Evolutionary conservation across 176 grass and related monocot genomes (phyloP).

Genomic region (Cenchrus americanus): DNA sequence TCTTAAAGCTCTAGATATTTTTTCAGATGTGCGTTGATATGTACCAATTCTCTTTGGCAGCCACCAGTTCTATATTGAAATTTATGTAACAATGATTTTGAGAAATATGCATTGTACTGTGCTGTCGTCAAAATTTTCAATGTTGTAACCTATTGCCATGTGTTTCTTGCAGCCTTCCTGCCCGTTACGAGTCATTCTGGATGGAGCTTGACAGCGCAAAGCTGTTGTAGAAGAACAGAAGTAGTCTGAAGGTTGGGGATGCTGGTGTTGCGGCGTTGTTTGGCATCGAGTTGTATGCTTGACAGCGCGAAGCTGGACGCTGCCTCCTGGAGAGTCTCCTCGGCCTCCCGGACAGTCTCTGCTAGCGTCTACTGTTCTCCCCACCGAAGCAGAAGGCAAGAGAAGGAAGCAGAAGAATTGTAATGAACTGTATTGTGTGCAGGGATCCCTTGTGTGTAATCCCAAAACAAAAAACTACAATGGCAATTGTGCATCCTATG

Average conservation of each 20-base stretch:
- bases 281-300: constrained; percentile 85
- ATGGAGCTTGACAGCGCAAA: constrained; percentile 76
- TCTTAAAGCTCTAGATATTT: neutral
- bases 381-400: too few species aligned
- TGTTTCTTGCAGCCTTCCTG: constrained; percentile 67
- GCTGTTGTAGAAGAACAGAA: constrained; percentile 61
- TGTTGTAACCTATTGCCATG: neutral
- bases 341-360: too few species aligned
- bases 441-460: too few species aligned
- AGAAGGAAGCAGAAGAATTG: too few species aligned
- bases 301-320: neutral
- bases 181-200: constrained; percentile 71
- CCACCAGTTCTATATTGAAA: neutral
- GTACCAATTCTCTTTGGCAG: neutral
- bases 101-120: neutral
- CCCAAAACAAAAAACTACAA: too few species aligned
- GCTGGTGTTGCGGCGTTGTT: constrained; percentile 77
- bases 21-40: constrained; percentile 22
- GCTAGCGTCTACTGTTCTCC: too few species aligned
- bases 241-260: constrained; percentile 69
- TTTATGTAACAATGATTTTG: neutral
- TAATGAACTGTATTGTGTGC: too few species aligned
- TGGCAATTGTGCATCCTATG: too few species aligned
- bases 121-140: neutral
- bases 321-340: too few species aligned